Evolutionary conservation across 805 yeast genomes (phyloP), one percentile per base, ranked within the genome.

Genomic region (Zygosaccharomyces kombuchaensis): DNA sequence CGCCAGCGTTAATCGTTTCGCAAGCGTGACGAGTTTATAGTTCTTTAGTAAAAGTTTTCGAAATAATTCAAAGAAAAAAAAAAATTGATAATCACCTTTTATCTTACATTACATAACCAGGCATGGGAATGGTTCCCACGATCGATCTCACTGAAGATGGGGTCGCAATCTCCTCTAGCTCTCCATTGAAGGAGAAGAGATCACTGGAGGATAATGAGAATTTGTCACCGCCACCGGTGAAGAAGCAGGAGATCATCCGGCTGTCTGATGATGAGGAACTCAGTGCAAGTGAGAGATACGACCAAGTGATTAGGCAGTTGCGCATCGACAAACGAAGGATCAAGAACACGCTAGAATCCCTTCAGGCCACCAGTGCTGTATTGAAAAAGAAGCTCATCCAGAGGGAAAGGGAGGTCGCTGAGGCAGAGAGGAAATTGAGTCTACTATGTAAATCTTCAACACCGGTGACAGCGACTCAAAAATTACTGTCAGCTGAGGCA

Each of bases 381-480:
- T 30, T 63, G 26, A 49, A 50, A 13, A 52, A 50, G 32, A 62
- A 60, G 41, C 40, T 59, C 16, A 44, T 23, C 4, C 59, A 51
- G 34, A 53, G 67, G 36, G 63, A 62, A 30, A 40, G 49, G 17
- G 55, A 46, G 9, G 49, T 60, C 4, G 32, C 31, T 1, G 55
- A 53, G 6, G 55, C 57, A 25, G 46, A 47, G 36, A 46, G 45
- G 37, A 51, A 52, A 21, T 45, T 36, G 36, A 30, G 34, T 12
- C 23, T 46, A 9, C 41, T 47, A 17, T 14, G 32, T 10, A 44
- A 36, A 34, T 34, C 30, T 19, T 27, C 38, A 9, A 32, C 26
- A 3, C 36, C 45, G 8, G 17, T 43, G 23, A 50, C 48, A 17
- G 44, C 42, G 9, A 47, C 60, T 1, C 58, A 55, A 26, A 45